These are phyloP conservation scores for Paramecium caudatum DNA, from an alignment of 73 alveolate species.

Conservation along the genomic window DNA sequence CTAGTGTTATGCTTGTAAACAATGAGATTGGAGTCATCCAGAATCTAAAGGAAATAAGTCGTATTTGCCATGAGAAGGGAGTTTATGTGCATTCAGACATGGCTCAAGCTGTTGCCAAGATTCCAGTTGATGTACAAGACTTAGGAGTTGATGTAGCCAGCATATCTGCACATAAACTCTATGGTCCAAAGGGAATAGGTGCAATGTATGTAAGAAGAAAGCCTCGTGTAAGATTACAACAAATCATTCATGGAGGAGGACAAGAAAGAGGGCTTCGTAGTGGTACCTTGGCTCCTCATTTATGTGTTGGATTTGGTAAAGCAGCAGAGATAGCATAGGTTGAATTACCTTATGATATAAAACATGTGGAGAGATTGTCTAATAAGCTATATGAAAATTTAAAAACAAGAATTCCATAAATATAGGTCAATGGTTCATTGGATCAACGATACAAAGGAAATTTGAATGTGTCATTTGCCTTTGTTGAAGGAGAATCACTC, in stretches of 20 bases:
- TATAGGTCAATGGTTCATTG: conserved; percentile 84
- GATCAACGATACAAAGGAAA: conserved; percentile 85
- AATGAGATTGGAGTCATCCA: conserved; percentile 99
- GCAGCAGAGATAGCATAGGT: conserved; percentile 90
- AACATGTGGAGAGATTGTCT: conserved; percentile 84
- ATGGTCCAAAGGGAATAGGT: conserved; percentile 99
- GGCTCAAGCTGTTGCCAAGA: conserved; percentile 96
- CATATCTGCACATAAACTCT: conserved; percentile 95
- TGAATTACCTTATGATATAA: conserved; percentile 92
- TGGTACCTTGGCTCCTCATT: conserved; percentile 97
- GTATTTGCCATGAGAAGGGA: conserved; percentile 92
- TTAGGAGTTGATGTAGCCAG: conserved; percentile 89
- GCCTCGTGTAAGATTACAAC: conserved; percentile 96
- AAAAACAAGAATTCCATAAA: conserved; percentile 76
- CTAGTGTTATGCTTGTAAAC: conserved; percentile 96
- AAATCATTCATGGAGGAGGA: conserved; percentile 98
- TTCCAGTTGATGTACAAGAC: conserved; percentile 92
- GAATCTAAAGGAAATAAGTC: conserved; percentile 98
- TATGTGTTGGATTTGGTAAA: conserved; percentile 97
- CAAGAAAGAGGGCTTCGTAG: conserved; percentile 98
- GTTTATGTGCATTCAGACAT: conserved; percentile 98
- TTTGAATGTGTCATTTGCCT: conserved; percentile 92
- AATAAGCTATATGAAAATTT: conserved; percentile 76
- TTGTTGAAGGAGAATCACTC: conserved; percentile 98
- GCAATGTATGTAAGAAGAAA: conserved; percentile 95